These are phyloP conservation scores for Geranium rotundifolium DNA, from an alignment of 345 rosid genomes.

Conservation along the genomic window DNA sequence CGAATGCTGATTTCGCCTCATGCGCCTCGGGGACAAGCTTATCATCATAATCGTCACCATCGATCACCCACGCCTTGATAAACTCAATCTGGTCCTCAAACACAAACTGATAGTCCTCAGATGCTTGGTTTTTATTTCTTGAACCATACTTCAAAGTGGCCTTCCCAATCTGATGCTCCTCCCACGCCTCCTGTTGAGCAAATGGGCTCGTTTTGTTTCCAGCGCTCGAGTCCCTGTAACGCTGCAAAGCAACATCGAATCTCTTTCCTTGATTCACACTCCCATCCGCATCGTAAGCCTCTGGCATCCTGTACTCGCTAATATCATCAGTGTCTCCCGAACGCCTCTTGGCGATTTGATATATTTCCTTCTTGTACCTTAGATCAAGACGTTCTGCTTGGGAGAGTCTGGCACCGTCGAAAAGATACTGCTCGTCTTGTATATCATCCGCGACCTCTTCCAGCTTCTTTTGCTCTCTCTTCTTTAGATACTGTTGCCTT, in stretches of 20 bases:
- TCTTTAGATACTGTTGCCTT: no score
- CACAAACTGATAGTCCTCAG: slow-evolving; percentile 74
- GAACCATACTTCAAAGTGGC: slow-evolving; percentile 24
- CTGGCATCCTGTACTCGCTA: slow-evolving; percentile 90
- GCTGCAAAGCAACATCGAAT: slow-evolving; percentile 80
- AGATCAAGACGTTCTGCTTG: no score
- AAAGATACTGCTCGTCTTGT: no score
- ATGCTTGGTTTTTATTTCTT: slow-evolving; percentile 50
- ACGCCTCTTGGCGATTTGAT: slow-evolving; percentile 71
- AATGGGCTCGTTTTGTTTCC: slow-evolving; percentile 91
- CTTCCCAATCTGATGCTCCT: slow-evolving; percentile 96
- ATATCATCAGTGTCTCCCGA: slow-evolving; percentile 52
- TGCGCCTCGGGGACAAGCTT: slow-evolving; percentile 24
- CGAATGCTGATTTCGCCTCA: slow-evolving; percentile 59
- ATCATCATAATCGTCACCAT: slow-evolving; percentile 76
- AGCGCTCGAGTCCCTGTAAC: slow-evolving; percentile 65
- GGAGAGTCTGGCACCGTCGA: no score
- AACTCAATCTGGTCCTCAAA: slow-evolving; percentile 96
- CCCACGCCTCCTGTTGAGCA: slow-evolving; percentile 99
- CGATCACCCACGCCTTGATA: slow-evolving; percentile 69
- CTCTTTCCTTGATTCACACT: slow-evolving; percentile 85
- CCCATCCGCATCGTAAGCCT: slow-evolving; percentile 87
- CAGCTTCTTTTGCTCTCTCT: no score
- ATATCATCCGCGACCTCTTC: no score
- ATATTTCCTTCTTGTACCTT: slow-evolving; percentile 73